Evolutionary conservation across 2,329 filamentous ascomycete species (phyloP), one percentile per base, ranked within the genome.

Genomic region (Orbilia brochopaga): DNA sequence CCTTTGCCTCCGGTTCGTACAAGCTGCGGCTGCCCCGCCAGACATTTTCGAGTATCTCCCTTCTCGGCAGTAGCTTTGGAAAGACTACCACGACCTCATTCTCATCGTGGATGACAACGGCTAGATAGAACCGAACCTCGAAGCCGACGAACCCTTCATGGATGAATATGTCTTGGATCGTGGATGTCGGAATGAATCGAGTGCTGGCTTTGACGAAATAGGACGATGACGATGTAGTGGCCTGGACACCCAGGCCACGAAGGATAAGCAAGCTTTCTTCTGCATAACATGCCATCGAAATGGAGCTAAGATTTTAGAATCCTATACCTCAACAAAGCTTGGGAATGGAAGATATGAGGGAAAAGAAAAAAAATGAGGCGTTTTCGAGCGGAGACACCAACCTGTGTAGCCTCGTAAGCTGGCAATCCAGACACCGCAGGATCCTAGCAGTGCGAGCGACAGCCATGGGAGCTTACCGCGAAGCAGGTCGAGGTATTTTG

Each of bases 61-160:
- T 82, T 66, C 86, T 81, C 0, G 94, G 94, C 73, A 97, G 78
- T 74, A 96, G 80, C 64, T 85, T 84, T 1, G 93, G 93, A 79
- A 99, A 99, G 1, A 97, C 92, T n/a, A 99, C 93, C 0, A 97
- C 90, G 2, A 96, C 85, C 75, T 94, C 88, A 60, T 88, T 85
- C 80, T 97, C 93, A 1, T 88, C 92, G 76, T 95, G 90, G 17
- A 97, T 91, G 59, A 97, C 89, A 30, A 97, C 90, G 2, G 91
- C 87, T 7, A 99, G 82, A 78, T 96, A 97, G 78, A 93, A 96
- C 44, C 88, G 83, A 37, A 97, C 92, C 80, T 92, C 91, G 77
- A 97, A 96, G 0, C 92, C 92, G 65, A 86, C 87, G 80, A 97
- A 97, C 2, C 92, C 94, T 82, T 99, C 94, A 79, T 97, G 92